Evolutionary conservation across 768 basidiomycete species (phyloP), one percentile per base, ranked within the genome.

Genomic region (Rhizopogon vesiculosus): DNA sequence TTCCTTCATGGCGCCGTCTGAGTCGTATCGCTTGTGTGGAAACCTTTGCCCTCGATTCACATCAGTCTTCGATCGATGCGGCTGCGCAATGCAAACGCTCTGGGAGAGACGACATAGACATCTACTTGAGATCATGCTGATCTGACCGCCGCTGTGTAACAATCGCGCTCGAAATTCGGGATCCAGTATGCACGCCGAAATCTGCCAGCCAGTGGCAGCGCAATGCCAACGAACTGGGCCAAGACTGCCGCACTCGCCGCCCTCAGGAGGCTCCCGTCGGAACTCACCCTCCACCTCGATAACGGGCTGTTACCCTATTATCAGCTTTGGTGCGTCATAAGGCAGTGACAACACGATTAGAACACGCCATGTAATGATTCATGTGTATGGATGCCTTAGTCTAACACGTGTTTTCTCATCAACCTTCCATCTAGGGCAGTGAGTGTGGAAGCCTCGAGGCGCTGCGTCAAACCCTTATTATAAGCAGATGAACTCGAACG

Each of bases 361-460:
- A 49, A 49, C 22, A 35, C 48, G 48, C 35, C 35, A 16, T 38
- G 38, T n/a, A 48, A 48, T 18, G 31, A 38, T 33, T 49, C 33
- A 49, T 49, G 46, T 13, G 3, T 10, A 13, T 38, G 48, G 35
- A 49, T 49, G 48, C 35, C 7, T 19, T 49, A 49, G 48, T 49
- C 25, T 38, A 57, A 63, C 66, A 63, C 64, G 67, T 70, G 68
- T 55, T 40, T 25, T 45, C 59, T 31, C 58, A 53, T 56, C 56
- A 33, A 42, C 41, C 53, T 60, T 50, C 55, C 53, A 50, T 49
- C 44, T 49, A 51, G 42, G 53, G 50, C 48, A 46, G 29, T 44
- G 58, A 42, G 67, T 42, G 64, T 52, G 64, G 68, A 64, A 40
- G 63, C 69, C 69, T 68, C 69, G 64, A 71, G 69, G 68, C 61